A percentile compares a stretch with the other conserved stretches of the same genome.
Evolutionary conservation across 202 grass and related monocot species (phyloP).

Genomic region (Dendrocalamus latiflorus): DNA sequence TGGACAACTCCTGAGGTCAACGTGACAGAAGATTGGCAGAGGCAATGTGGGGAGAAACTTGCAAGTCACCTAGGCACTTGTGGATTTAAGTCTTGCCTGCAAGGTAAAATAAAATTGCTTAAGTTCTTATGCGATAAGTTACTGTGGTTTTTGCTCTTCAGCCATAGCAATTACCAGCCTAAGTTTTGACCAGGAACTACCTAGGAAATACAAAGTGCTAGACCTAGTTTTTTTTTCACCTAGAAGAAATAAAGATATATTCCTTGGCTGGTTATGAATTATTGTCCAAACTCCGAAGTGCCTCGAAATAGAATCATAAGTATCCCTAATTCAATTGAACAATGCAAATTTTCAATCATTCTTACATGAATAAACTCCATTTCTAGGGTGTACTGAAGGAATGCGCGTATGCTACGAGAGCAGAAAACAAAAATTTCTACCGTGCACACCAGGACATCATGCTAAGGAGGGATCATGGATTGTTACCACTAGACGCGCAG

Average conservation of each 20-base stretch:
- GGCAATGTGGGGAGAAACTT: slow-evolving; percentile 63
- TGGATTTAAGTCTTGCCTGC: slow-evolving; percentile 69
- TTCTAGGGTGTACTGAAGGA: too few species aligned
- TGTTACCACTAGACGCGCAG: too few species aligned
- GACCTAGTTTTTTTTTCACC: neutral
- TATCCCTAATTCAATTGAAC: neutral
- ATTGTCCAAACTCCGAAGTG: neutral
- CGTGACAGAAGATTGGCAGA: slow-evolving; percentile 53
- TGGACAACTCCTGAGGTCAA: slow-evolving; percentile 59
- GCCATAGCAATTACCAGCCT: neutral
- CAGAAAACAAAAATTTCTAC: too few species aligned
- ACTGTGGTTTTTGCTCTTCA: neutral
- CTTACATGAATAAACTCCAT: neutral
- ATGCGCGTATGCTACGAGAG: too few species aligned
- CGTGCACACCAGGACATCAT: too few species aligned
- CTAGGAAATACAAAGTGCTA: neutral
- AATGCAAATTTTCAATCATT: neutral
- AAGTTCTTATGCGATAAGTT: neutral
- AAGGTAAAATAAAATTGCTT: slow-evolving; percentile 29
- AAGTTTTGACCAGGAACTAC: neutral
- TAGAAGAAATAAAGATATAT: neutral
- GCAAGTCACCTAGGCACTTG: slow-evolving; percentile 81
- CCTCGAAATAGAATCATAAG: neutral
- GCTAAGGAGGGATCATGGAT: too few species aligned
- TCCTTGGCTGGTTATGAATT: neutral